Conservation (phyloP, 2,329 filamentous ascomycete species). For the Chaetomiaceae sp. region DNA sequence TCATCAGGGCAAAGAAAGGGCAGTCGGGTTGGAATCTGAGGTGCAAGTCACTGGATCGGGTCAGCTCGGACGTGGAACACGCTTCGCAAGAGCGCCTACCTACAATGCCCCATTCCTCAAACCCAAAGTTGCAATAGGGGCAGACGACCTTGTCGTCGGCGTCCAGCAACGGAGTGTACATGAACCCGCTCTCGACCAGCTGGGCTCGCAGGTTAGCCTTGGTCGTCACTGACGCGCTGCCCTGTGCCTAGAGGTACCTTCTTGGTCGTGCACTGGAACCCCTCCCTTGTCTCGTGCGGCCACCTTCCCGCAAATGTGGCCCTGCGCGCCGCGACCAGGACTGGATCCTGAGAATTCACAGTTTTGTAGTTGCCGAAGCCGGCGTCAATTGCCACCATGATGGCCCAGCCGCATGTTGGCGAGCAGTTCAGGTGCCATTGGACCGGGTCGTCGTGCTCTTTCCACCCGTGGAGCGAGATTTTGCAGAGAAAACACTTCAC, state of each 20-base stretch:
- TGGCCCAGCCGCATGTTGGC: slow-evolving; percentile 80
- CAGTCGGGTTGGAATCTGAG: slow-evolving; percentile 73
- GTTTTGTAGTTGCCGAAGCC: slow-evolving; percentile 58
- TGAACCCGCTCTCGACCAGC: slow-evolving; percentile 91
- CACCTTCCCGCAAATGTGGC: slow-evolving; percentile 80
- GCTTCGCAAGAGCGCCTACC: slow-evolving; percentile 35
- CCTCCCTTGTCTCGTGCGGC: slow-evolving; percentile 84
- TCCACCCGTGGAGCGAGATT: slow-evolving; percentile 86
- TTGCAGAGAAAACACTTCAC: slow-evolving; percentile 83
- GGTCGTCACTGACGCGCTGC: slow-evolving; percentile 19
- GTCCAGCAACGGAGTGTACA: slow-evolving; percentile 78
- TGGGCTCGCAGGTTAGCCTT: slow-evolving; percentile 33
- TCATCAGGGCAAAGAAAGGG: slow-evolving; percentile 71
- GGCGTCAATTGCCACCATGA: slow-evolving; percentile 60
- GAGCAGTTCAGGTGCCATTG: slow-evolving; percentile 82
- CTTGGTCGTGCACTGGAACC: slow-evolving; percentile 84
- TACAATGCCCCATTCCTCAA: slow-evolving; percentile 95
- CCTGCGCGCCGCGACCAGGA: slow-evolving; percentile 71
- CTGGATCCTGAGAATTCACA: slow-evolving; percentile 68
- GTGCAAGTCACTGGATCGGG: slow-evolving; percentile 70
- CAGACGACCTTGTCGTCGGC: slow-evolving; percentile 89
- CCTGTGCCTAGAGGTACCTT: too few relatives aligned
- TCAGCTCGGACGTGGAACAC: slow-evolving; percentile 6
- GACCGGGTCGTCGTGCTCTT: slow-evolving; percentile 76
- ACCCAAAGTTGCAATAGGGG: slow-evolving; percentile 79